phyloP scores from a whole-genome alignment of 2,329 filamentous ascomycete species.

The Raffaelea ambrosiae region DNA sequence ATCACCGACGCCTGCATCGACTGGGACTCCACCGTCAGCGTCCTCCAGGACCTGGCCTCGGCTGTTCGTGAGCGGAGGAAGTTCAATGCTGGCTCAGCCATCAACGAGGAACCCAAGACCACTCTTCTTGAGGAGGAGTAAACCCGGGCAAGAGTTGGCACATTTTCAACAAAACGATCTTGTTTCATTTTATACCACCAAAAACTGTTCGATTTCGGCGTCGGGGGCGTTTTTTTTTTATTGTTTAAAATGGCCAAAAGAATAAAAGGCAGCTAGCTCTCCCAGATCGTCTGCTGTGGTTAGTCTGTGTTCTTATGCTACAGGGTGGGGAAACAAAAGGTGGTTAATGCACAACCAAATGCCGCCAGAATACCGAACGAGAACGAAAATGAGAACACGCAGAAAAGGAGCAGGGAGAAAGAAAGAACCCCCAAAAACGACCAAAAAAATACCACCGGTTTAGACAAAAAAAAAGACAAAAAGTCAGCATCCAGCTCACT shows the following conservation, averaged over 20 bases:
- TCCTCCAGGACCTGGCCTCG: conserved; percentile 78
- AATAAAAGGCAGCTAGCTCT: too few relatives aligned
- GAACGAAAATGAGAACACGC: too few relatives aligned
- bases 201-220: background rate
- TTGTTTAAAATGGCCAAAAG: too few relatives aligned
- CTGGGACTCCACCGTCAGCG: conserved; percentile 77
- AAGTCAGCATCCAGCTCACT: too few relatives aligned
- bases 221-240: too few relatives aligned
- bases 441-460: background rate
- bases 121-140: conserved; percentile 46
- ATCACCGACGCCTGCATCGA: conserved; percentile 95
- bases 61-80: conserved; percentile 69
- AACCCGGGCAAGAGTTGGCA: background rate
- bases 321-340: too few relatives aligned
- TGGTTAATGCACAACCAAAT: too few relatives aligned
- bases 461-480: too few relatives aligned
- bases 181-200: background rate
- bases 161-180: background rate
- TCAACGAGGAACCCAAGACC: conserved; percentile 25
- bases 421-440: background rate
- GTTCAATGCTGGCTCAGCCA: conserved; percentile 28
- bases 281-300: too few relatives aligned
- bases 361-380: too few relatives aligned
- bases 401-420: too few relatives aligned
- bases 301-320: too few relatives aligned